Percentiles rank a stretch among this genome's conserved stretches.
phyloP scores from a whole-genome alignment of 371 early-diverging fungal genomes.

The Lichtheimia hyalospora region DNA sequence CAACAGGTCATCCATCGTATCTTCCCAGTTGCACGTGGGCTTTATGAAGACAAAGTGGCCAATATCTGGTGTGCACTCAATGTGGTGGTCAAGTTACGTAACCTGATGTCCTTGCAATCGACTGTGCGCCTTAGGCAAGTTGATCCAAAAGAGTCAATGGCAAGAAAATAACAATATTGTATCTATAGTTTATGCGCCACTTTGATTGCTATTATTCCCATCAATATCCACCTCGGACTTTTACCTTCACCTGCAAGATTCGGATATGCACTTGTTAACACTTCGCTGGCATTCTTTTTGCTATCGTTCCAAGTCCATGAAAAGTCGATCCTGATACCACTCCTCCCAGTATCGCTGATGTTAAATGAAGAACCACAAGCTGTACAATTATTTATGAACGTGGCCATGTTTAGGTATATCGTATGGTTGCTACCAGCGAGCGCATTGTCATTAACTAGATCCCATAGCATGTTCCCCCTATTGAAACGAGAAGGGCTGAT shows the following conservation, averaged over 20 bases:
- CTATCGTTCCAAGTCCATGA: conserved; percentile 98
- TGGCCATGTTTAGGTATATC: conserved; percentile 78
- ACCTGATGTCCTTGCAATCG: conserved; percentile 54
- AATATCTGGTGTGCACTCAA: conserved; percentile 95
- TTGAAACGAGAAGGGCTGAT: conserved; percentile 71
- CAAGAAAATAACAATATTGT: neutral
- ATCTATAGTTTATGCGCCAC: conserved; percentile 67
- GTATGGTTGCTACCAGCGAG: neutral
- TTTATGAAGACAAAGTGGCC: conserved; percentile 97
- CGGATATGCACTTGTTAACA: conserved; percentile 70
- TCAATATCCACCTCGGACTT: conserved; percentile 57
- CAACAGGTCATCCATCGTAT: conserved; percentile 81
- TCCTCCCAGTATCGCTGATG: conserved; percentile 75
- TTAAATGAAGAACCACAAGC: conserved; percentile 60
- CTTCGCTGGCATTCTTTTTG: conserved; percentile 87
- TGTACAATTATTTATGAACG: conserved; percentile 68
- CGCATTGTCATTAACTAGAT: neutral
- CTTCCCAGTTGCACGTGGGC: conserved; percentile 91
- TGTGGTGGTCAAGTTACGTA: conserved; percentile 79
- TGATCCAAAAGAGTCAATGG: neutral
- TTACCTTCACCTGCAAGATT: conserved; percentile 53
- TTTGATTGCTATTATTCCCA: conserved; percentile 66
- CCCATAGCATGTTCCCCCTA: conserved; percentile 82
- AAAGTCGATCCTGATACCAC: conserved; percentile 89
- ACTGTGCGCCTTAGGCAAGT: conserved; percentile 72